Conservation (phyloP, 225 moss, liverwort and hornwort species). For the Asterella californica region DNA sequence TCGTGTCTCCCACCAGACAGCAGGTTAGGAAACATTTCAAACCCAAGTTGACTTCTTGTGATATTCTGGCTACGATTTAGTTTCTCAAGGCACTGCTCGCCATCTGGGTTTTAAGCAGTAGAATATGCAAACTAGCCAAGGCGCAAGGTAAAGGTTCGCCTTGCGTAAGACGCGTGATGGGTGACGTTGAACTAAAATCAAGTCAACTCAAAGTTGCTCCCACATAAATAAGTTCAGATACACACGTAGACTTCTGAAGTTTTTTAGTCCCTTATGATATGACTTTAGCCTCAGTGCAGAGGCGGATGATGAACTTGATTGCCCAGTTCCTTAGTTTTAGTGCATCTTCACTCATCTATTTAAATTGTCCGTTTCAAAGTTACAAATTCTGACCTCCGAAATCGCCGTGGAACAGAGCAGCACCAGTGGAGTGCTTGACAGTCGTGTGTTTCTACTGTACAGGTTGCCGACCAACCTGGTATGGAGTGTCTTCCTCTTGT, state of each 20-base stretch:
- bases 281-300: no score
- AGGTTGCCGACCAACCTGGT: constrained; percentile 95
- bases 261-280: no score
- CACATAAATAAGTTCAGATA: no score
- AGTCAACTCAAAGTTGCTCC: no score
- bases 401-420: not conserved
- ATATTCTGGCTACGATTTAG: not conserved
- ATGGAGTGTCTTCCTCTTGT: constrained; percentile 96
- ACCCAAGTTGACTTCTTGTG: not conserved
- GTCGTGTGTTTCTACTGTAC: not conserved
- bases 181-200: no score
- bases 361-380: not conserved
- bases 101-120: no score
- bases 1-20: constrained; percentile 80
- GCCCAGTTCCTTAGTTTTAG: no score
- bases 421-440: not conserved
- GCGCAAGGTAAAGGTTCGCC: no score
- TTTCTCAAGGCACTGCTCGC: not conserved
- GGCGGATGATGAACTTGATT: no score
- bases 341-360: not conserved
- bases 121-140: no score
- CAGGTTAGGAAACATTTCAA: constrained; percentile 52
- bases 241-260: no score
- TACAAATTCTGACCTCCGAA: not conserved
- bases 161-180: no score